A percentile compares a stretch with the other conserved stretches of the same genome.
These are phyloP conservation scores for Lichtheimia corymbifera DNA, from an alignment of 371 early-diverging fungal genomes.

Conservation along the genomic window DNA sequence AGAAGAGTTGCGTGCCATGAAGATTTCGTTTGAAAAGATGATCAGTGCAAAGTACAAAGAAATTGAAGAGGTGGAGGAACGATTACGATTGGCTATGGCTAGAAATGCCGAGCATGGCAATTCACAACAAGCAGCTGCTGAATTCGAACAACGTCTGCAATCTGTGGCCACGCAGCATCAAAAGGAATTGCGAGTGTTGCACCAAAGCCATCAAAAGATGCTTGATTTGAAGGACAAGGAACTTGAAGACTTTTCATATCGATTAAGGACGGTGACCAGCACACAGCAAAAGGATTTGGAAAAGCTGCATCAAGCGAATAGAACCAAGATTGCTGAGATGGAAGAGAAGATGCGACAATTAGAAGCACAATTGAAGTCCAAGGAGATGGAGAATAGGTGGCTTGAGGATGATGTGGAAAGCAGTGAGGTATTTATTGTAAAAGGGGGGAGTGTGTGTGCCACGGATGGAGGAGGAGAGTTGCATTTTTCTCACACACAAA, in stretches of 20 bases:
- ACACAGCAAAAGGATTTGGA: slow-evolving; percentile 45
- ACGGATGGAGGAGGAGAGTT: neutral
- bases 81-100: slow-evolving; percentile 26
- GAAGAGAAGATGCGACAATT: slow-evolving; percentile 30
- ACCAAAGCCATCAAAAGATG: slow-evolving; percentile 43
- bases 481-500: neutral
- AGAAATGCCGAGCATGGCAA: slow-evolving; percentile 11
- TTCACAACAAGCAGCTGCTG: slow-evolving; percentile 7
- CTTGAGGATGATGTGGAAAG: slow-evolving; percentile 43
- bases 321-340: slow-evolving; percentile 29
- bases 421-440: slow-evolving; percentile 51
- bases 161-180: slow-evolving; percentile 43
- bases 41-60: slow-evolving; percentile 40
- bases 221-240: slow-evolving; percentile 51
- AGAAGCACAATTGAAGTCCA: slow-evolving; percentile 36
- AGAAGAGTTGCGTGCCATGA: slow-evolving; percentile 22
- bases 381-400: slow-evolving; percentile 42
- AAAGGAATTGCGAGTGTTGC: slow-evolving; percentile 44
- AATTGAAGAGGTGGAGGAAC: slow-evolving; percentile 38
- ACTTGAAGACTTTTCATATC: slow-evolving; percentile 41
- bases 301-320: slow-evolving; percentile 37
- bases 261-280: slow-evolving; percentile 37
- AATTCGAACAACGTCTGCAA: slow-evolving; percentile 24
- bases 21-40: slow-evolving; percentile 41
- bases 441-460: too few relatives aligned